Evolutionary conservation across 192 early-diverging fungal genomes (phyloP).

Genomic region (Spinellus fusiger): DNA sequence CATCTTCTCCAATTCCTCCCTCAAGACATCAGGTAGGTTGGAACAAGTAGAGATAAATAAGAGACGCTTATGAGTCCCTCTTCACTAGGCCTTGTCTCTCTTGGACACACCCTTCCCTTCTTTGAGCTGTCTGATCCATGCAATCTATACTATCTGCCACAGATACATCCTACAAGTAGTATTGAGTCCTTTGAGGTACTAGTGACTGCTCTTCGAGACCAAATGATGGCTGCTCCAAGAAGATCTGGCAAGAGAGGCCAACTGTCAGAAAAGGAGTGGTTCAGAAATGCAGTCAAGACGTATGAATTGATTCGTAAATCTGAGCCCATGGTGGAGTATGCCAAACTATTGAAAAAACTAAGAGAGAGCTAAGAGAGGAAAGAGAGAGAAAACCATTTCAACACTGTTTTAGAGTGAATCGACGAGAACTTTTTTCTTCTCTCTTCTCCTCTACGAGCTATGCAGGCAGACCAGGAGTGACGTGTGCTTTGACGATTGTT

Average conservation of each 20-base stretch:
- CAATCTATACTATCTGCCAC: conserved; percentile 36
- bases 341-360: conserved; percentile 15
- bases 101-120: conserved; percentile 18
- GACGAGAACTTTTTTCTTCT: too few species aligned
- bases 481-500: too few species aligned
- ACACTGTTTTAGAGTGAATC: too few species aligned
- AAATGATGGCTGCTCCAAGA: conserved; percentile 32
- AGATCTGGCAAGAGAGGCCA: conserved; percentile 32
- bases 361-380: conserved; percentile 4
- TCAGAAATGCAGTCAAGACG: conserved; percentile 29
- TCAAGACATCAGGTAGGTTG: conserved; percentile 29
- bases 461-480: too few species aligned
- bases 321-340: conserved; percentile 35
- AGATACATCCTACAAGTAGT: not conserved
- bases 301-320: conserved; percentile 35
- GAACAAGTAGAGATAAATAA: not conserved
- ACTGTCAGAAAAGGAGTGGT: conserved; percentile 43
- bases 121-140: conserved; percentile 3
- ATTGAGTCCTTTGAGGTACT: conserved; percentile 25
- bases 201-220: conserved; percentile 23
- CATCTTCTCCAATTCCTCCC: conserved; percentile 22
- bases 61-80: not conserved
- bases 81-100: conserved; percentile 20
- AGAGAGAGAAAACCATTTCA: too few species aligned
- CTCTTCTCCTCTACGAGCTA: too few species aligned